Evolutionary conservation across 1,139 yeast genomes (phyloP).

Genomic region (Ashbya aceris): DNA sequence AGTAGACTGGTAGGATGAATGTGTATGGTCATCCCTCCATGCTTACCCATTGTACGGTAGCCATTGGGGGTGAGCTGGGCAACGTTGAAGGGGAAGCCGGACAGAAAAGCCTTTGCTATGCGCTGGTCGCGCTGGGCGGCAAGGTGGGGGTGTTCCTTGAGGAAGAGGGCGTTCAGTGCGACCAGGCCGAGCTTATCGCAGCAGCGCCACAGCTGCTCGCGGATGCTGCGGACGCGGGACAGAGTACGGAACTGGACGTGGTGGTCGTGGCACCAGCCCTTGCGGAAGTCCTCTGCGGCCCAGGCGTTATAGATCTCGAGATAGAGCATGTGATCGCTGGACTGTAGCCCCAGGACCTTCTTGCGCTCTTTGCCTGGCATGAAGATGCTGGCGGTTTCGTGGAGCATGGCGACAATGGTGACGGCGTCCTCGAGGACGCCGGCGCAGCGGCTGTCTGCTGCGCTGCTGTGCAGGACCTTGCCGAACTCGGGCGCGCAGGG

Average conservation of each 20-base stretch:
- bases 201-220: conserved; percentile 57
- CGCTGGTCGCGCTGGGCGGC: conserved; percentile 26
- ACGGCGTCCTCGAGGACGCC: conserved; percentile 47
- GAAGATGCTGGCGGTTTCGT: conserved; percentile 68
- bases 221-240: conserved; percentile 58
- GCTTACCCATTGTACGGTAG: conserved; percentile 37
- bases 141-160: conserved; percentile 9
- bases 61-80: conserved; percentile 67
- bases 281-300: conserved; percentile 60
- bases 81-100: conserved; percentile 79
- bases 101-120: conserved; percentile 58
- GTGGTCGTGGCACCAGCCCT: conserved; percentile 82
- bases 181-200: conserved; percentile 49
- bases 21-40: conserved; percentile 38
- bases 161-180: conserved; percentile 17
- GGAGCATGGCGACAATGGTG: conserved; percentile 71
- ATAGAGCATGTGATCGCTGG: conserved; percentile 69
- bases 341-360: conserved; percentile 11
- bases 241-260: conserved; percentile 70
- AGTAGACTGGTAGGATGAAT: conserved; percentile 64
- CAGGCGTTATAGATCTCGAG: conserved; percentile 71
- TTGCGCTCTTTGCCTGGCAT: conserved; percentile 35
- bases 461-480: conserved; percentile 52
- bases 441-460: conserved; percentile 47
- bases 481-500: conserved; percentile 90